Base-by-base conservation (phyloP, 441 rosid species). In the Macaranga tanarius region DNA sequence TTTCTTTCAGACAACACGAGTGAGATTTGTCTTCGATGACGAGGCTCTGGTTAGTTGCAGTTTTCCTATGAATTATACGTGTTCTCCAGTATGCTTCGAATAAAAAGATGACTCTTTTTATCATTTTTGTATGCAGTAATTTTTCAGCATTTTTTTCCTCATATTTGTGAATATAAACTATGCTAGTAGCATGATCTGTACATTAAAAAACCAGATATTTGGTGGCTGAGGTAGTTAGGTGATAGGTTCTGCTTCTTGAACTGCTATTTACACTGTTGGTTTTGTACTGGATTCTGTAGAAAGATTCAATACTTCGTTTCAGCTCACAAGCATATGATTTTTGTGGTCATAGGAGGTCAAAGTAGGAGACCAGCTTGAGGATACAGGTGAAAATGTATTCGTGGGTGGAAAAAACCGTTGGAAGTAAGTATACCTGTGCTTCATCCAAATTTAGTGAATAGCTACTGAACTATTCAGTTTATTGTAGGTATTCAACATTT, bases 361-460 rank as follows among this genome's bases (percentile, higher is more conserved):
- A 84, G 77, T 88, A 67, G 95, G 95, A 51, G 84, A 87, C 9
- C 81, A 87, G 79, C 95, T 90, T 76, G 73, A 88, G 62, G 89
- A 88, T 16, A 88, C 95, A 0, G 91, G 90, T 56, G 89, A 88
- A 81, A 90, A 87, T 84, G 92, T 86, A 45, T 90, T 88, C 12
- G 90, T 90, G 26, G 95, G 92, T 1, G 90, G 92, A 56, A 87
- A 88, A 77, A 90, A 90, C 79, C 87, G 87, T 25, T 90, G 95
- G 95, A 90, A 87, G 95, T 88, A 86, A 87, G 91, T 59, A 12
- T 20, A 44, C 40, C 42, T 42, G 4, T 59, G 56, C 65, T 75
- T 54, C 47, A 34, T 47, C 40, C 38, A 58, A 57, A 9, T 63
- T 76, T 28, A 56, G 65, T 31, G 10, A 64, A 58, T 40, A 42